Conservation (phyloP, 192 early-diverging fungal genomes). For the Coemansia sp. region DNA sequence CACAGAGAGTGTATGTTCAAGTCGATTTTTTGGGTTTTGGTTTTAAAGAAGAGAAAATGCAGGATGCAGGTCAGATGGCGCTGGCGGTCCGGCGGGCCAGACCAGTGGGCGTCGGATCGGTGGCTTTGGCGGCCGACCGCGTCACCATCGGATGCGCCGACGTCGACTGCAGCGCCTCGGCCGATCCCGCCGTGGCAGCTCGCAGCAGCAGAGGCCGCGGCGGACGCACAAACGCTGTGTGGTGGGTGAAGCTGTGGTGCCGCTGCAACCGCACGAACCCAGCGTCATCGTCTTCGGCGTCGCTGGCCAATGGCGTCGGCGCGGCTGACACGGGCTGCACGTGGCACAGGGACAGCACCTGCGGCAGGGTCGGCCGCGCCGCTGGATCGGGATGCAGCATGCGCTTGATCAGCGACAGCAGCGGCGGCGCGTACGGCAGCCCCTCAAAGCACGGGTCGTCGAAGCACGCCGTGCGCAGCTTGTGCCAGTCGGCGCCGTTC, state of each 20-base stretch:
- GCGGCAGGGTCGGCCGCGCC: slow-evolving; percentile 58
- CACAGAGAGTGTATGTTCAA: not conserved
- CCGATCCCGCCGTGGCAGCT: slow-evolving; percentile 22
- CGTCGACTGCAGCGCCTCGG: slow-evolving; percentile 3
- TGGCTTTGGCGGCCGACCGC: slow-evolving; percentile 9
- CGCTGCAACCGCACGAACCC: slow-evolving; percentile 9
- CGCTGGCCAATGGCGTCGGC: slow-evolving; percentile 5
- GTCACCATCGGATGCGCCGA: slow-evolving; percentile 11
- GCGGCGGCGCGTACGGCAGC: slow-evolving; percentile 48
- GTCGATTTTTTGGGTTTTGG: slow-evolving; percentile 14
- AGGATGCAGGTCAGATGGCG: slow-evolving; percentile 8
- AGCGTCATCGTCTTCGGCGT: slow-evolving; percentile 19
- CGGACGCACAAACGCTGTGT: not conserved
- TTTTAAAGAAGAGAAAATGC: too few species aligned
- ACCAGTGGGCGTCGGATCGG: not conserved
- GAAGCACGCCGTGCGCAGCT: slow-evolving; percentile 75
- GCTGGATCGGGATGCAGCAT: slow-evolving; percentile 66
- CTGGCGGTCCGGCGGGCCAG: slow-evolving; percentile 33
- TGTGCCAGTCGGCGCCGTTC: slow-evolving; percentile 85
- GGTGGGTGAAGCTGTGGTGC: slow-evolving; percentile 4
- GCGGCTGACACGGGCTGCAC: slow-evolving; percentile 15
- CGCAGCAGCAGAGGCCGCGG: slow-evolving; percentile 22
- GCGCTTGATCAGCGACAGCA: slow-evolving; percentile 62
- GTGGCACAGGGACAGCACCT: slow-evolving; percentile 46
- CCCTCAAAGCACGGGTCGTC: slow-evolving; percentile 57